Conservation (phyloP, 2,329 filamentous ascomycete species). For the Aspergillus piperis region DNA sequence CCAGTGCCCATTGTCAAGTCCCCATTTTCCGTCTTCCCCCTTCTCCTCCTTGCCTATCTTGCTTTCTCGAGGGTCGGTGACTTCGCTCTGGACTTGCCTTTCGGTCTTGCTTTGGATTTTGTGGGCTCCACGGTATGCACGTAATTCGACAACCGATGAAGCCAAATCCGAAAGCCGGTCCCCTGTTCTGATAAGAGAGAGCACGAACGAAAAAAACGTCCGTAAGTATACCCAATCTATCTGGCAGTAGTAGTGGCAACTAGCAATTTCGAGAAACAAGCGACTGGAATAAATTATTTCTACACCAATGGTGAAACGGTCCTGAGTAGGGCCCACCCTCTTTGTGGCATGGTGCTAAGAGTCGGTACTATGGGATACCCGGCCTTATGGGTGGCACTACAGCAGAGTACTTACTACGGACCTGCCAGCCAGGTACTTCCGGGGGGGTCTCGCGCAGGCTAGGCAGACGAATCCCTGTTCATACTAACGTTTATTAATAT, state of each 20-base stretch:
- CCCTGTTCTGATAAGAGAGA: conserved; percentile 1
- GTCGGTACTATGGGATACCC: conserved; percentile 1
- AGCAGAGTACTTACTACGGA: background rate
- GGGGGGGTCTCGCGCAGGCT: background rate
- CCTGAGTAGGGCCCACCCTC: conserved; percentile 15
- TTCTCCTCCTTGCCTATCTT: background rate
- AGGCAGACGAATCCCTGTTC: conserved; percentile 3
- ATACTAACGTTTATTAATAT: background rate
- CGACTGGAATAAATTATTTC: conserved; percentile 10
- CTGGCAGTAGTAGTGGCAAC: conserved; percentile 1
- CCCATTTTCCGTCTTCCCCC: background rate
- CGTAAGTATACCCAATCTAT: background rate
- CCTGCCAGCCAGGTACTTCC: conserved; percentile 1
- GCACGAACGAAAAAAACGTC: conserved; percentile 9
- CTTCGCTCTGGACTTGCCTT: conserved; percentile 12
- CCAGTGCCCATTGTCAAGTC: background rate
- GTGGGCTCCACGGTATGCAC: conserved; percentile 2
- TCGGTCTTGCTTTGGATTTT: background rate
- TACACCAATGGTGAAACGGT: conserved; percentile 19
- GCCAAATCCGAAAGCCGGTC: background rate
- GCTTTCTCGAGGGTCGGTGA: background rate
- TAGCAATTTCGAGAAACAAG: conserved; percentile 12
- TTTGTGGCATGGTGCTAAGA: conserved; percentile 18
- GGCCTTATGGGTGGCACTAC: conserved; percentile 3
- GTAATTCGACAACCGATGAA: background rate